These are phyloP conservation scores for Colletotrichum tropicicola DNA, from an alignment of 2,329 filamentous ascomycete genomes.

Conservation along the genomic window DNA sequence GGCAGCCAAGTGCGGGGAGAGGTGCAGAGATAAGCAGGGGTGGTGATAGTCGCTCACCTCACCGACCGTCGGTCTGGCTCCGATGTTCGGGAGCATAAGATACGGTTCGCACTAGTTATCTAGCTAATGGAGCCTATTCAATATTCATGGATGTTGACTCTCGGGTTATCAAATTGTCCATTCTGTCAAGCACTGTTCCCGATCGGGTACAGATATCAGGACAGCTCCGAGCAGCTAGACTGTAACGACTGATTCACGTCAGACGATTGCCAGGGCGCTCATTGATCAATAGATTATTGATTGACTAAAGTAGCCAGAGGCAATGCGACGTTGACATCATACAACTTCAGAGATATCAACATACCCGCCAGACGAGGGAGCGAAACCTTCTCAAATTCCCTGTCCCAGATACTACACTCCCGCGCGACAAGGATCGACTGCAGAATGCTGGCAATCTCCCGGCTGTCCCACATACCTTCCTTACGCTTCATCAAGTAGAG, in stretches of 20 bases:
- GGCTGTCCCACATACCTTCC: conserved; percentile 35
- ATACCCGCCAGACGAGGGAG: conserved; percentile 1
- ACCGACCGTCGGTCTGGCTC: background rate
- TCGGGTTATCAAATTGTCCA: no score
- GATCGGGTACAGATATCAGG: no score
- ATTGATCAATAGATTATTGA: no score
- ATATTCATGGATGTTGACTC: background rate
- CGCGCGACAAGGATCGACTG: background rate
- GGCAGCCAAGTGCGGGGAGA: background rate
- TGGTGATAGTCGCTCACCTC: background rate
- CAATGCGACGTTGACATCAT: background rate
- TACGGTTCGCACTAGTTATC: background rate
- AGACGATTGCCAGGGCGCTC: no score
- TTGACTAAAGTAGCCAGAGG: background rate
- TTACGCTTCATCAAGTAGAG: conserved; percentile 30
- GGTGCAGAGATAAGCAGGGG: conserved; percentile 25
- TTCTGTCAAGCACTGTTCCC: no score
- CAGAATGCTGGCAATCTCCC: conserved; percentile 26
- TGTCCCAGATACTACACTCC: background rate
- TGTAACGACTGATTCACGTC: background rate
- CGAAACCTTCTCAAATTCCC: background rate
- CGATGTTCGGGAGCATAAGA: background rate
- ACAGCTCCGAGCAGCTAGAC: no score
- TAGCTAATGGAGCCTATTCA: background rate
- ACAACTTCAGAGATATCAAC: background rate